A percentile compares a stretch with the other conserved stretches of the same genome.
These are phyloP conservation scores for Hawksworthiomyces lignivorus DNA, from an alignment of 2,329 filamentous ascomycete genomes.

Conservation along the genomic window DNA sequence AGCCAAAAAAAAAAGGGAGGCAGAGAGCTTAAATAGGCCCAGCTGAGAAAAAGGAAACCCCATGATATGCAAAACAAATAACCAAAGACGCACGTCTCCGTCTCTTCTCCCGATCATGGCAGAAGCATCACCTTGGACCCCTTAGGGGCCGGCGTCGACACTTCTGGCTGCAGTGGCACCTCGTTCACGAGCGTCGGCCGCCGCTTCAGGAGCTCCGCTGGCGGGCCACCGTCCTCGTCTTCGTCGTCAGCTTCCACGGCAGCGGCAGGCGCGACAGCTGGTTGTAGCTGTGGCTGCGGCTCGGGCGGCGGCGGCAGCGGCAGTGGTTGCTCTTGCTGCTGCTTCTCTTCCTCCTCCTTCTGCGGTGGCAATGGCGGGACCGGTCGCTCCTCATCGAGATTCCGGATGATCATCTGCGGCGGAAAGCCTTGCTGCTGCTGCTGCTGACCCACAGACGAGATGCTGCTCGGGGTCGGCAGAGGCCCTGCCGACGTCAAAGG, in stretches of 20 bases:
- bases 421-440: conserved; percentile 6
- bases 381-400: conserved; percentile 12
- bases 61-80: not conserved
- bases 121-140: conserved; percentile 12
- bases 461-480: not conserved
- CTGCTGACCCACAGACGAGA: not conserved
- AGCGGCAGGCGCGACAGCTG: too few relatives aligned
- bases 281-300: too few relatives aligned
- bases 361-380: not conserved
- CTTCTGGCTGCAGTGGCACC: too few relatives aligned
- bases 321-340: too few relatives aligned
- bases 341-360: not conserved
- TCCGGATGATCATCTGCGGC: conserved; percentile 11
- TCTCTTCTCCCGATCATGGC: conserved; percentile 4
- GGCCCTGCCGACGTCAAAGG: not conserved
- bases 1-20: too few relatives aligned
- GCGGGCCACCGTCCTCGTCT: too few relatives aligned
- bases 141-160: not conserved
- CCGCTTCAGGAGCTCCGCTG: too few relatives aligned
- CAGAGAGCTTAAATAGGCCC: too few relatives aligned
- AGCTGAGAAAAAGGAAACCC: not conserved
- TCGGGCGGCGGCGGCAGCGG: too few relatives aligned
- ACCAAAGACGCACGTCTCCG: not conserved
- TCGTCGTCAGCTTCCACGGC: too few relatives aligned
- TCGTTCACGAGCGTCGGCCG: too few relatives aligned